Conservation (phyloP, 768 basidiomycete genomes). For the Podaxis mareebaensis region DNA sequence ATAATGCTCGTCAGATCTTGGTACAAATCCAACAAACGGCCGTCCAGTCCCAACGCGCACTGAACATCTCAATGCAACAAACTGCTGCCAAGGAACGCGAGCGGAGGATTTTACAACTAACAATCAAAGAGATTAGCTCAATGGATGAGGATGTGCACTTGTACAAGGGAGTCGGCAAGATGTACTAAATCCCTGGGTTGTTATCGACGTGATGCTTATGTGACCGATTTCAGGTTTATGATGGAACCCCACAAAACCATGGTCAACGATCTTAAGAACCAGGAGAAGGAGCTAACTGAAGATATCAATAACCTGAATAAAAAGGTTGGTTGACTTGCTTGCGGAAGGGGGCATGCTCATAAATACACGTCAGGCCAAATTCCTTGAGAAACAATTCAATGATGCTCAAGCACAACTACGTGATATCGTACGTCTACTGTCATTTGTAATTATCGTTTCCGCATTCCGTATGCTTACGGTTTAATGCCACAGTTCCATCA, state of each 20-base stretch:
- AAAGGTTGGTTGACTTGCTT: constrained; percentile 55
- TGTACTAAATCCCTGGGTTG: constrained; percentile 50
- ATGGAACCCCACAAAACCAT: constrained; percentile 78
- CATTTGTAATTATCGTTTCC: background rate
- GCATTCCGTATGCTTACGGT: background rate
- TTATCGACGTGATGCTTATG: constrained; percentile 8
- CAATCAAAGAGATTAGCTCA: constrained; percentile 76
- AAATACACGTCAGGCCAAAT: constrained; percentile 62
- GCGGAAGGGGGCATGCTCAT: background rate
- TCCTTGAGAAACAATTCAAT: constrained; percentile 90
- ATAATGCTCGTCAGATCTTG: constrained; percentile 62
- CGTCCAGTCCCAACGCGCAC: constrained; percentile 78
- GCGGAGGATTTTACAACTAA: constrained; percentile 85
- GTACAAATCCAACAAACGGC: constrained; percentile 93
- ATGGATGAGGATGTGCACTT: constrained; percentile 76
- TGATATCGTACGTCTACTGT: constrained; percentile 66
- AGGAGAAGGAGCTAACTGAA: constrained; percentile 83
- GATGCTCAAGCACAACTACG: constrained; percentile 86
- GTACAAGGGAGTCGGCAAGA: constrained; percentile 96
- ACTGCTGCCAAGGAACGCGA: constrained; percentile 82
- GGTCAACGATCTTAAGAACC: constrained; percentile 69
- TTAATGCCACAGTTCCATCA: constrained; percentile 52
- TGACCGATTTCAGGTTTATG: constrained; percentile 70
- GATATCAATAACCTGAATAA: constrained; percentile 82
- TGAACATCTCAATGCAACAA: constrained; percentile 76